These are phyloP conservation scores for Russula abietina DNA, from an alignment of 768 basidiomycete species.

Conservation along the genomic window DNA sequence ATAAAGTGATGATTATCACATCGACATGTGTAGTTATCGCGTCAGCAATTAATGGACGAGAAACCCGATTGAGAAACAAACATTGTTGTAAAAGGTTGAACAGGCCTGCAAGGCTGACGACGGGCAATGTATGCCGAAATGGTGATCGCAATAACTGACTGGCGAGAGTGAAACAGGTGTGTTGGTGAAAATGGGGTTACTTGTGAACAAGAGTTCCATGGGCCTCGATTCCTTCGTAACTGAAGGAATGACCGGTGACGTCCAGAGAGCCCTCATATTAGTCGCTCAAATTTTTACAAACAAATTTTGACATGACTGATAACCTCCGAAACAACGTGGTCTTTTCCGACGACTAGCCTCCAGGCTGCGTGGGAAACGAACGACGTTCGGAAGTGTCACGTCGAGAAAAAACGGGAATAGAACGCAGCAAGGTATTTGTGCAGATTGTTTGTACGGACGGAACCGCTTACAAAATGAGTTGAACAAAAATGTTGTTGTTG, in stretches of 20 bases:
- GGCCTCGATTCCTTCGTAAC: constrained; percentile 17
- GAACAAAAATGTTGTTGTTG: constrained; percentile 4
- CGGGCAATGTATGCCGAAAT: constrained; percentile 17
- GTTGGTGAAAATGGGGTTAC: constrained; percentile 6
- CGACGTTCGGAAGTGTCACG: constrained; percentile 10
- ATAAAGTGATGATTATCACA: constrained; percentile 11
- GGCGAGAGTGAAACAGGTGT: constrained; percentile 9
- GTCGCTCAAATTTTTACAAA: constrained; percentile 18
- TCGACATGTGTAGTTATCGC: constrained; percentile 15
- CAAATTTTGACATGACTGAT: constrained; percentile 20
- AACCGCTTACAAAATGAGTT: not conserved
- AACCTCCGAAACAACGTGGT: constrained; percentile 19
- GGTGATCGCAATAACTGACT: constrained; percentile 9
- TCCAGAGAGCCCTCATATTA: constrained; percentile 12
- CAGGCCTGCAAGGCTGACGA: not conserved
- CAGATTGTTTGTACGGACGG: constrained; percentile 8
- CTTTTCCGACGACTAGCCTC: constrained; percentile 5
- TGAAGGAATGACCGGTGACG: constrained; percentile 13
- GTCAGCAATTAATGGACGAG: constrained; percentile 11
- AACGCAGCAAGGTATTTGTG: constrained; percentile 12
- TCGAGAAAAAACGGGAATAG: constrained; percentile 6
- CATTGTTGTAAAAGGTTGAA: not conserved
- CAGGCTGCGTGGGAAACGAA: constrained; percentile 14
- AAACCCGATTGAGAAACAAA: constrained; percentile 8
- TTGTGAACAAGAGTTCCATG: constrained; percentile 5